These are phyloP conservation scores for Thielaviopsis musarum DNA, from an alignment of 2,329 filamentous ascomycete genomes.

Conservation along the genomic window DNA sequence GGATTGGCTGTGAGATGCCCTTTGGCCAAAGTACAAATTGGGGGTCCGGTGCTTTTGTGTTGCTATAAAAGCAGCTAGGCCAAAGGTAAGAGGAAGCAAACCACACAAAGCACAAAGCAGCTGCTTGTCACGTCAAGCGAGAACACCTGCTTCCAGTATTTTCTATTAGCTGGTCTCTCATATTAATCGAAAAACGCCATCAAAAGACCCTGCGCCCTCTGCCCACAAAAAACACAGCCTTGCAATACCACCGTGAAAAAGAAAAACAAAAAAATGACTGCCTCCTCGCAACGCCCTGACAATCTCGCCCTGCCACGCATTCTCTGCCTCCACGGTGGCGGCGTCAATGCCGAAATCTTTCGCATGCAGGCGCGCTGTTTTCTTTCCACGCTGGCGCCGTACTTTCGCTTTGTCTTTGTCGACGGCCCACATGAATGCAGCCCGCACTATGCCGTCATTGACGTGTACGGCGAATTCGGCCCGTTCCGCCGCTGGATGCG, in stretches of 20 bases:
- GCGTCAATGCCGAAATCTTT: slow-evolving; percentile 56
- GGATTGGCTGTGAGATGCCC: background rate
- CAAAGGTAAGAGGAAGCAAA: background rate
- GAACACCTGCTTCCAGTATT: no score
- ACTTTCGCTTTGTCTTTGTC: slow-evolving; percentile 56
- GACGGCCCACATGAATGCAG: slow-evolving; percentile 49
- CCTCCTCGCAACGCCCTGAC: background rate
- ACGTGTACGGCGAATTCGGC: slow-evolving; percentile 47
- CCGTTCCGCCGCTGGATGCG: slow-evolving; percentile 49
- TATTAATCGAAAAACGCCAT: no score
- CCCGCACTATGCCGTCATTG: slow-evolving; percentile 43
- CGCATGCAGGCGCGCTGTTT: slow-evolving; percentile 45
- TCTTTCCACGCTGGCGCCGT: slow-evolving; percentile 27
- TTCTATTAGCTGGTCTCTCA: no score
- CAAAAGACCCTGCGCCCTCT: no score
- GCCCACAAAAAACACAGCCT: no score
- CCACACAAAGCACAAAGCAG: background rate
- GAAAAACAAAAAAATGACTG: slow-evolving; percentile 1
- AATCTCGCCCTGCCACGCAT: slow-evolving; percentile 38
- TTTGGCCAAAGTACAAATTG: background rate
- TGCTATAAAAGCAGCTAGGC: background rate
- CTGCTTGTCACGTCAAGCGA: no score
- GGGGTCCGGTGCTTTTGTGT: background rate
- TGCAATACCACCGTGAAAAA: no score
- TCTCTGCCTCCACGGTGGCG: slow-evolving; percentile 68